These are phyloP conservation scores for Colletotrichum lini DNA, from an alignment of 2,329 filamentous ascomycete species.

Conservation along the genomic window DNA sequence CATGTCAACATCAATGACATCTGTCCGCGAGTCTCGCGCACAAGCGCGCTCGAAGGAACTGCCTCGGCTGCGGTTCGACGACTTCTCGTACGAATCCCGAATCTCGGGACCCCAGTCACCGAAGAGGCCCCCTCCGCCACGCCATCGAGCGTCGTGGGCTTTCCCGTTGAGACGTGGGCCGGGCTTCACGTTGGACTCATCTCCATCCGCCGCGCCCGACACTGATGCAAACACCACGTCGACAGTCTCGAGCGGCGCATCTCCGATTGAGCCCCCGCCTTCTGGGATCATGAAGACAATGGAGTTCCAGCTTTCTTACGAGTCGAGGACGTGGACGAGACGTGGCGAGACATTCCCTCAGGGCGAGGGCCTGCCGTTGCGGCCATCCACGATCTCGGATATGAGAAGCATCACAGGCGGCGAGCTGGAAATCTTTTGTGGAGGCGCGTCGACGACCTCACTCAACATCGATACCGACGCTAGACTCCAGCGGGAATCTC, in stretches of 20 bases:
- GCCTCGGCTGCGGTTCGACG: constrained; percentile 34
- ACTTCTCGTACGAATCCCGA: constrained; percentile 33
- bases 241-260: background rate
- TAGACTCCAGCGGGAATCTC: too few relatives aligned
- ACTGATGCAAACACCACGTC: background rate
- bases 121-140: background rate
- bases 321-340: constrained; percentile 19
- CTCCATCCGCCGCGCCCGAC: background rate
- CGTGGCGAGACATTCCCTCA: background rate
- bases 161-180: constrained; percentile 4
- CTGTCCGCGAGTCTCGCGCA: background rate
- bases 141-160: constrained; percentile 17
- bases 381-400: constrained; percentile 16
- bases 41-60: constrained; percentile 5
- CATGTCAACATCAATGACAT: constrained; percentile 6
- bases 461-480: background rate
- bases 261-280: constrained; percentile 1
- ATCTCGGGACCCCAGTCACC: constrained; percentile 24
- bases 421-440: background rate
- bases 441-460: background rate
- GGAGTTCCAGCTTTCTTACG: constrained; percentile 35
- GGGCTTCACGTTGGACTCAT: background rate
- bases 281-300: constrained; percentile 39
- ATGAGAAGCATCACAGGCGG: constrained; percentile 19
- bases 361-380: background rate